phyloP scores from a whole-genome alignment of 495 filamentous ascomycete species.

The Trichocladium antarcticum region DNA sequence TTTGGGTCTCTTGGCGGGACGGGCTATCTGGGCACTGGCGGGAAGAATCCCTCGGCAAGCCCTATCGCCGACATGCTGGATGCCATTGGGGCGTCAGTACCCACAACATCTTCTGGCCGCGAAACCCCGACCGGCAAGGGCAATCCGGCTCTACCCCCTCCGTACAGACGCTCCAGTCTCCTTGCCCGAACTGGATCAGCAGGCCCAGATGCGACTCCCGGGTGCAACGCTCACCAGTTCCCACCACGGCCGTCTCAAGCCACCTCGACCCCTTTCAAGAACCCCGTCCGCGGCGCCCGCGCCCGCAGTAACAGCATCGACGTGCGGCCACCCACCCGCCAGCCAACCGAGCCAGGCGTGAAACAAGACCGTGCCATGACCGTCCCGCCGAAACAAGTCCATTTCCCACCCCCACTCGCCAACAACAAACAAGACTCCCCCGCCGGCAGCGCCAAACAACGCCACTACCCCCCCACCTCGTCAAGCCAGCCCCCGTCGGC shows the following conservation, averaged over 20 bases:
- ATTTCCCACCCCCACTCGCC: neutral
- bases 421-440: slow-evolving; percentile 4
- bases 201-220: slow-evolving; percentile 1
- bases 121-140: slow-evolving; percentile 7
- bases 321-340: slow-evolving; percentile 5
- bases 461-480: slow-evolving; percentile 38
- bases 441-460: slow-evolving; percentile 22
- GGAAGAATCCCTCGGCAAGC: slow-evolving; percentile 5
- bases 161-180: slow-evolving; percentile 36
- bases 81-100: slow-evolving; percentile 27
- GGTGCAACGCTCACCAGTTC: slow-evolving; percentile 9
- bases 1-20: slow-evolving; percentile 30
- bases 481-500: neutral
- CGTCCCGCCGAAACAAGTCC: slow-evolving; percentile 18
- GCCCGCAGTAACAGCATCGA: slow-evolving; percentile 35
- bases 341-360: slow-evolving; percentile 8
- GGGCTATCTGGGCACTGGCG: slow-evolving; percentile 25
- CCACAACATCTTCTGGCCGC: slow-evolving; percentile 16
- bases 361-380: slow-evolving; percentile 21
- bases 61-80: slow-evolving; percentile 32
- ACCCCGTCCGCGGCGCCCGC: slow-evolving; percentile 14
- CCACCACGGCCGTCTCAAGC: slow-evolving; percentile 10
- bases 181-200: slow-evolving; percentile 28
- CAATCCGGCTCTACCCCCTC: slow-evolving; percentile 26
- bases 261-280: slow-evolving; percentile 22